Evolutionary conservation across 2,329 filamentous ascomycete genomes (phyloP).

Genomic region (Paecilomyces sp.): DNA sequence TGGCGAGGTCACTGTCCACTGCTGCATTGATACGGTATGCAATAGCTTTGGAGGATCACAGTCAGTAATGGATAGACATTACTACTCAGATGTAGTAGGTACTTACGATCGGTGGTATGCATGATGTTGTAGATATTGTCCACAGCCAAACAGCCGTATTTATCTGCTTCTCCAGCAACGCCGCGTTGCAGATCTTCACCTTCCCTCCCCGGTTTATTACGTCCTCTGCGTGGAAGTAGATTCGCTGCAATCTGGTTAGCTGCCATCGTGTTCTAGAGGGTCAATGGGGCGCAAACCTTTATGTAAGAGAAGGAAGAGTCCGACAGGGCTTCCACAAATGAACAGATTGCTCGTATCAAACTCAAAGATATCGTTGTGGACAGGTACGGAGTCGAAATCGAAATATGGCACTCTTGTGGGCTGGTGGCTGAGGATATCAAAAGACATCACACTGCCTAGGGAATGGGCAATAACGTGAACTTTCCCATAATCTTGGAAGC

Average conservation of each 20-base stretch:
- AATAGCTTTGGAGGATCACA: conserved; percentile 49
- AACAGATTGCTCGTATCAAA: conserved; percentile 90
- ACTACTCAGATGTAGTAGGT: conserved; percentile 46
- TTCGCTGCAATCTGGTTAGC: conserved; percentile 33
- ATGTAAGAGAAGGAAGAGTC: conserved; percentile 87
- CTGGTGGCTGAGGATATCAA: conserved; percentile 85
- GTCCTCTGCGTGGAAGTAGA: conserved; percentile 68
- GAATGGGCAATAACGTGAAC: conserved; percentile 93
- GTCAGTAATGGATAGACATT: not conserved
- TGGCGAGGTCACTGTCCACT: conserved; percentile 73
- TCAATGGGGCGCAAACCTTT: conserved; percentile 31
- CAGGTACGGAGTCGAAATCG: conserved; percentile 27
- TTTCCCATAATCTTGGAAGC: conserved; percentile 70
- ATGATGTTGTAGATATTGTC: conserved; percentile 97
- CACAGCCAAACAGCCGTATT: conserved; percentile 83
- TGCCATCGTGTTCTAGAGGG: conserved; percentile 2
- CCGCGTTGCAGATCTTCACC: conserved; percentile 51
- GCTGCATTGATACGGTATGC: conserved; percentile 88
- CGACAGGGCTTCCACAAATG: conserved; percentile 80
- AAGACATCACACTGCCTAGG: conserved; percentile 85
- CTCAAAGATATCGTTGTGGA: conserved; percentile 62
- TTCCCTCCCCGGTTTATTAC: conserved; percentile 68
- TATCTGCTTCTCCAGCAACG: conserved; percentile 70
- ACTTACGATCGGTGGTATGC: conserved; percentile 56
- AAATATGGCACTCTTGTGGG: conserved; percentile 60